Base-by-base conservation (phyloP, 164 flowering plant species). In the Piper betle region DNA sequence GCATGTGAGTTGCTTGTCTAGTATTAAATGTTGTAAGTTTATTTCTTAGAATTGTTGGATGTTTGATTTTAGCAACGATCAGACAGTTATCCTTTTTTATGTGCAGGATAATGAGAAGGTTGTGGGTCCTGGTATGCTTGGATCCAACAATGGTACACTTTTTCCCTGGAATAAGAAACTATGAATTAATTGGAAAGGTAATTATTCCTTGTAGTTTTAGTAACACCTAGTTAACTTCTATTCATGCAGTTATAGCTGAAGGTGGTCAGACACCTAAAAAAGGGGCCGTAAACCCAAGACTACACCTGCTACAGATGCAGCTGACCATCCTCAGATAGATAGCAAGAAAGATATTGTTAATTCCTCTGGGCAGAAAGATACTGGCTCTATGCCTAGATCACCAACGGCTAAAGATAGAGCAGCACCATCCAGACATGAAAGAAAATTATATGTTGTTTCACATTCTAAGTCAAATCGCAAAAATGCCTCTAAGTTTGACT, bases 61-160 rank as follows among this genome's bases (percentile, higher is more conserved):
- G 50, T 46, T 2, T 46, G 50, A 46, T 5, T 5, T 46, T 10
- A 46, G 15, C 50, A 46, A 15, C 50, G 15, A 46, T 25, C 33
- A 25, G 2, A 25, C 33, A 46, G 3, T 2, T 46, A 0, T 46
- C 3, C 12, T 46, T 46, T 12, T 37, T 60, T 59, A 42, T 60
- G 53, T 41, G 58, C 75, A 87, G 93, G 81, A 58, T 18, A 74
- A 61, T 58, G 73, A 74, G 64, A 77, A 76, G 64, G 52, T 9
- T 37, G 60, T 68, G 33, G 33, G 25, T 64, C 66, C 37, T 80
- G 65, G 66, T 71, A 39, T 0, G 63, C 64, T 63, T 25, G 33
- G 33, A 25, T 25, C 33, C 33, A 79, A 81, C 81, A 84, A 80
- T 73, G 90, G 86, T 46, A 55, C 64, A 37, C 52, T 71, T 52